Conservation (phyloP, 2,329 filamentous ascomycete genomes). For the Phaeosphaeria sp. region DNA sequence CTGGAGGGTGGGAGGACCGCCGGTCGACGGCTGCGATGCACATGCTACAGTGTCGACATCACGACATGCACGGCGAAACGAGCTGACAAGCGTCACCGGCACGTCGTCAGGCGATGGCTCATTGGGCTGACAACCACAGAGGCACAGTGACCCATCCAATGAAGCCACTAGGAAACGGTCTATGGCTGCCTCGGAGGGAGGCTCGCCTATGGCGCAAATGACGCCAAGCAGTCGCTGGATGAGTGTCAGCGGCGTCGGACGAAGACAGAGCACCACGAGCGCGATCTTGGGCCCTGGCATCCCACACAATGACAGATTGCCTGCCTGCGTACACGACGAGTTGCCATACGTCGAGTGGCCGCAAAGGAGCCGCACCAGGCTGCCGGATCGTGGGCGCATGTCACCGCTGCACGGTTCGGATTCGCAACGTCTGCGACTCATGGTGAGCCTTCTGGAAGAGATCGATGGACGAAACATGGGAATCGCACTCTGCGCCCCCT, state of each 20-base stretch:
- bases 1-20: neutral
- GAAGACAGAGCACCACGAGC: neutral
- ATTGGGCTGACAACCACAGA: neutral
- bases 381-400: neutral
- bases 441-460: neutral
- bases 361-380: neutral
- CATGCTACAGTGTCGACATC: neutral
- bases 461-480: slow-evolving; percentile 6
- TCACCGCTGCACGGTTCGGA: neutral
- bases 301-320: neutral
- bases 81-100: neutral
- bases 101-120: neutral
- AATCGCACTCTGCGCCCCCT: slow-evolving; percentile 6
- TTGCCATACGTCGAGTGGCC: neutral
- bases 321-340: neutral
- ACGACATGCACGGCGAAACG: neutral
- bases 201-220: neutral
- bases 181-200: neutral
- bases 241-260: neutral
- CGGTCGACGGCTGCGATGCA: neutral
- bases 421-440: neutral
- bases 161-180: neutral
- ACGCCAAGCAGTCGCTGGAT: neutral
- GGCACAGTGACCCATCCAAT: neutral
- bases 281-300: neutral